These are phyloP conservation scores for Picea glauca DNA, from an alignment of 75 land plant species.

Conservation along the genomic window DNA sequence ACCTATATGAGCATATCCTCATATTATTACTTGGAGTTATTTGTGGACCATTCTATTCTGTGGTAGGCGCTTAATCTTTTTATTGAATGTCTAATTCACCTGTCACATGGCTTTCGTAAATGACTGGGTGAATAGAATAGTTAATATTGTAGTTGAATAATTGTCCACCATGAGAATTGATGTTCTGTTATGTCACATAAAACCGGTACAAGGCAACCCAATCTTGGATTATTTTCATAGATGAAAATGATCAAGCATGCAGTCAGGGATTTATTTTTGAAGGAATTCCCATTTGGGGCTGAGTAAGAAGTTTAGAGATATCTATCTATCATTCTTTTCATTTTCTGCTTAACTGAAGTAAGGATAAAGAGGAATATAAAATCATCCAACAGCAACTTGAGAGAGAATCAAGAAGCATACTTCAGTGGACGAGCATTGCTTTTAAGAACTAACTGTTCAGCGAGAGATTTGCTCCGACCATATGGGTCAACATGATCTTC, in stretches of 20 bases:
- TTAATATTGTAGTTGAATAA: not conserved
- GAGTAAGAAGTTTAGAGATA: not conserved
- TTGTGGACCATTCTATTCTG: not conserved
- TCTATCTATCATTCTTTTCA: not conserved
- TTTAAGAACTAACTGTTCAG: conserved; percentile 89
- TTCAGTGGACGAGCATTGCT: conserved; percentile 72
- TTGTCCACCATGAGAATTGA: not conserved
- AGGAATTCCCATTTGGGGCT: not conserved
- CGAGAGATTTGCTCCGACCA: conserved; percentile 86
- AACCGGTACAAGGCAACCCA: not conserved
- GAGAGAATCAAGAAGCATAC: conserved; percentile 32
- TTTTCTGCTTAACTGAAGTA: not conserved
- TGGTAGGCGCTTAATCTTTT: not conserved
- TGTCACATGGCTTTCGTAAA: not conserved
- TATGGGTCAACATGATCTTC: conserved; percentile 82
- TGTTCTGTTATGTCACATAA: not conserved
- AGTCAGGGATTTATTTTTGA: not conserved
- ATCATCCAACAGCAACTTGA: not conserved
- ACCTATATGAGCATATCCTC: not conserved
- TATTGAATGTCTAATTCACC: not conserved
- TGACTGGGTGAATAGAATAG: not conserved
- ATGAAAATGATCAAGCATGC: not conserved
- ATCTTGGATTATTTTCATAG: not conserved
- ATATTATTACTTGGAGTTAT: not conserved
- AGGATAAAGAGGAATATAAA: not conserved